phyloP scores from a whole-genome alignment of 148 eudicot genomes.

The Cornus florida region DNA sequence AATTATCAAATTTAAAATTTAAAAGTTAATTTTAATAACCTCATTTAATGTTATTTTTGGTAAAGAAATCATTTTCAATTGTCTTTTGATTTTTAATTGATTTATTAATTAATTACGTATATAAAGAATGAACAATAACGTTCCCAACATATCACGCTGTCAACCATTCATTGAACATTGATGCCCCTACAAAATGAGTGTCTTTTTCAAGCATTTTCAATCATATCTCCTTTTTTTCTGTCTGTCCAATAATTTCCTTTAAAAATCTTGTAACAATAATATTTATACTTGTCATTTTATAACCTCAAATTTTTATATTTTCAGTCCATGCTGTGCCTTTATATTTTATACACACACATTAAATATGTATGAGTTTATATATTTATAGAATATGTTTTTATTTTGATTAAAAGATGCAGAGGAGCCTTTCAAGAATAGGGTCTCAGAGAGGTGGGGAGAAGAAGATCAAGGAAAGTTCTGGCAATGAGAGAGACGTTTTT shows the following conservation, averaged over 20 bases:
- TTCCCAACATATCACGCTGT: background rate
- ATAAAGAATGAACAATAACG: background rate
- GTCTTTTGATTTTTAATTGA: background rate
- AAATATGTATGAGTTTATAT: background rate
- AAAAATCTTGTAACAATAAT: background rate
- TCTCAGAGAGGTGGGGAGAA: slow-evolving; percentile 40
- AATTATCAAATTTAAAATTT: too few species aligned
- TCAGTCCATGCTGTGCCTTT: too few species aligned
- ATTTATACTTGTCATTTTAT: background rate
- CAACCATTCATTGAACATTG: background rate
- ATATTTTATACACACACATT: background rate
- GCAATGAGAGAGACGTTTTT: slow-evolving; percentile 28
- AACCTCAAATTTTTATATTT: background rate
- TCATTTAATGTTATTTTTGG: too few species aligned
- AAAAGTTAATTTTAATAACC: too few species aligned
- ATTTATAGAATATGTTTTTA: background rate
- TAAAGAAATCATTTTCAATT: background rate
- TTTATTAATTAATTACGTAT: too few species aligned
- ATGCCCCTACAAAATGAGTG: background rate
- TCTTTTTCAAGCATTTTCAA: background rate
- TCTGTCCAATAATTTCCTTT: background rate
- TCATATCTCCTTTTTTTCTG: background rate
- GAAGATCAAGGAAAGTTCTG: slow-evolving; percentile 21
- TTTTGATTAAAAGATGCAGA: slow-evolving; percentile 47
- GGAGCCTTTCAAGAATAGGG: slow-evolving; percentile 52